phyloP scores from a whole-genome alignment of 2,329 filamentous ascomycete species.

The Xylariales sp. region DNA sequence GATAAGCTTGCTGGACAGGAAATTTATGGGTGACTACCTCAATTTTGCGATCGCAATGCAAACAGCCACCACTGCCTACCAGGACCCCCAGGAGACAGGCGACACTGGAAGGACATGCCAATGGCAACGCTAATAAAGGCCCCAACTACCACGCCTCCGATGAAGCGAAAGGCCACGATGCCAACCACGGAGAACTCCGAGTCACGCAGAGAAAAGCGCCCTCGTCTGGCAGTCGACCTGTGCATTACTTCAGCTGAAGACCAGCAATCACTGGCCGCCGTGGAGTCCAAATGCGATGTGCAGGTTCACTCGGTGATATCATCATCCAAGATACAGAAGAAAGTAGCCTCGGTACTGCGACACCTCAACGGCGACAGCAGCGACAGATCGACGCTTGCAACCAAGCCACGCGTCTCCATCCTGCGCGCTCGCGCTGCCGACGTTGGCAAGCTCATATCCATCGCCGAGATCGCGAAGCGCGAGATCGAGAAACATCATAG shows the following conservation, averaged over 20 bases:
- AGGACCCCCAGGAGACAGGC: slow-evolving; percentile 1
- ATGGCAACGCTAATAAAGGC: no score
- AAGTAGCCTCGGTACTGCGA: slow-evolving; percentile 38
- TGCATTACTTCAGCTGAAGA: slow-evolving; percentile 27
- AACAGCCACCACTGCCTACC: no score
- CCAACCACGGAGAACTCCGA: no score
- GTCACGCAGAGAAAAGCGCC: slow-evolving; percentile 14
- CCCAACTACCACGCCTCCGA: neutral
- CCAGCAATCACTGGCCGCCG: slow-evolving; percentile 36
- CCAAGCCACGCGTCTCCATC: slow-evolving; percentile 32
- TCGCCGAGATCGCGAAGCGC: slow-evolving; percentile 62
- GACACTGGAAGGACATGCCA: no score
- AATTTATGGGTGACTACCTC: no score
- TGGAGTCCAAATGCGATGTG: slow-evolving; percentile 44
- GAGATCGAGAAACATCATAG: slow-evolving; percentile 45
- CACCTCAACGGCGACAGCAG: slow-evolving; percentile 34
- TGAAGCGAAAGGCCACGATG: slow-evolving; percentile 23
- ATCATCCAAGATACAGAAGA: slow-evolving; percentile 55
- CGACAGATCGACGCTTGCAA: slow-evolving; percentile 11
- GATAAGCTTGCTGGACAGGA: no score
- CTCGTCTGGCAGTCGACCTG: slow-evolving; percentile 17
- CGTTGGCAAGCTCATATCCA: slow-evolving; percentile 62
- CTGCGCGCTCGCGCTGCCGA: slow-evolving; percentile 47
- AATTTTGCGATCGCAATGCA: no score
- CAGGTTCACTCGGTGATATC: slow-evolving; percentile 52